Evolutionary conservation across 2,329 filamentous ascomycete genomes (phyloP).

Genomic region (Rugonectria rugulosa): DNA sequence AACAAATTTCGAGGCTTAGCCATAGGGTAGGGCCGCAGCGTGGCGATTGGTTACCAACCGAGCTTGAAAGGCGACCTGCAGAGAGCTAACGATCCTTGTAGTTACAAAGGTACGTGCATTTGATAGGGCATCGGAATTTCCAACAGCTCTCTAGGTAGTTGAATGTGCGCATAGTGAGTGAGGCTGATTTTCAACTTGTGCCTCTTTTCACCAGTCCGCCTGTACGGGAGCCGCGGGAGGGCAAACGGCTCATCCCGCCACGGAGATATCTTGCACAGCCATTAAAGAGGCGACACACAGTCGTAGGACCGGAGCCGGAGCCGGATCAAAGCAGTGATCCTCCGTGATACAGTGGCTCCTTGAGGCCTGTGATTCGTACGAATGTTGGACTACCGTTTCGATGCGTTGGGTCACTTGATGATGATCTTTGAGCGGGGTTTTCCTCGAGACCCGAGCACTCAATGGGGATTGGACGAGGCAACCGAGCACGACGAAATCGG

Average conservation of each 20-base stretch:
- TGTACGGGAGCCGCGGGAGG: constrained; percentile 8
- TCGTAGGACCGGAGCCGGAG: too few relatives aligned
- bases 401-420: constrained; percentile 9
- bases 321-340: too few relatives aligned
- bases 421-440: background rate
- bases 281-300: background rate
- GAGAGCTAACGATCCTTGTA: background rate
- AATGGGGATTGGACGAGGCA: constrained; percentile 8
- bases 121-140: too few relatives aligned
- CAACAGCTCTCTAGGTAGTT: too few relatives aligned
- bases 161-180: background rate
- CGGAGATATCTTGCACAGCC: background rate
- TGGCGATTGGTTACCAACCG: background rate
- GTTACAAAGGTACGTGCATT: too few relatives aligned
- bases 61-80: background rate
- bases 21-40: background rate
- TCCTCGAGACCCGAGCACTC: background rate
- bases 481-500: constrained; percentile 1
- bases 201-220: background rate
- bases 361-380: constrained; percentile 9
- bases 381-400: background rate
- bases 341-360: too few relatives aligned
- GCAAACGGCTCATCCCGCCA: constrained; percentile 14
- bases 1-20: background rate
- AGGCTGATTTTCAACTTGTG: background rate